These are phyloP conservation scores for Melocanna baccifera DNA, from an alignment of 176 grass and related monocot species.

Conservation along the genomic window DNA sequence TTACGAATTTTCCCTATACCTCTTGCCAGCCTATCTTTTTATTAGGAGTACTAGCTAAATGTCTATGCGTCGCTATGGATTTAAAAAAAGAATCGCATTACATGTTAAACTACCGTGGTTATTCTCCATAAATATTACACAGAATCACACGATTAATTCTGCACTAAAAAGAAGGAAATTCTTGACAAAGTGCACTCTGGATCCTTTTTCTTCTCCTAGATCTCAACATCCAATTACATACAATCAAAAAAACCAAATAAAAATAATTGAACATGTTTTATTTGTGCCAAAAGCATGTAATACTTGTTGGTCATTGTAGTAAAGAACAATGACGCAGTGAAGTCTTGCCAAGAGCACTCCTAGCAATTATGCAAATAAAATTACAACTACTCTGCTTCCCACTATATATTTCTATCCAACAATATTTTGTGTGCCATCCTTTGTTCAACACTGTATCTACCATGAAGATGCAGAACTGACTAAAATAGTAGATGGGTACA, in stretches of 20 bases:
- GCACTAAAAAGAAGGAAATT: not conserved
- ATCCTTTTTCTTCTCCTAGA: not conserved
- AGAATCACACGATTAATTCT: not conserved
- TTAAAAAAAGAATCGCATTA: no score
- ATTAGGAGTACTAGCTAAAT: no score
- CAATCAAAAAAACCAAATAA: not conserved
- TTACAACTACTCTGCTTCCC: not conserved
- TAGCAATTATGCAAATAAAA: not conserved
- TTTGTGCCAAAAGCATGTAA: not conserved
- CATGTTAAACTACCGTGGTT: no score
- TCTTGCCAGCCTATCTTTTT: no score
- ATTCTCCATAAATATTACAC: not conserved
- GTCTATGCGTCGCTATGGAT: no score
- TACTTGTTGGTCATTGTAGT: not conserved
- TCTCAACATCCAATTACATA: not conserved
- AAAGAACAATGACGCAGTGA: not conserved
- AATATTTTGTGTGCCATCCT: no score
- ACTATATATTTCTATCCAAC: not conserved
- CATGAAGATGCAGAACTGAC: no score
- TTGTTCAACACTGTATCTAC: not conserved
- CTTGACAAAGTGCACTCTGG: not conserved
- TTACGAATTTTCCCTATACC: not conserved
- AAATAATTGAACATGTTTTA: not conserved
- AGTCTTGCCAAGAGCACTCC: not conserved
- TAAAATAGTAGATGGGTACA: no score